Evolutionary conservation across 2,329 filamentous ascomycete genomes (phyloP).

Genomic region (Trematosphaeria pertusa): DNA sequence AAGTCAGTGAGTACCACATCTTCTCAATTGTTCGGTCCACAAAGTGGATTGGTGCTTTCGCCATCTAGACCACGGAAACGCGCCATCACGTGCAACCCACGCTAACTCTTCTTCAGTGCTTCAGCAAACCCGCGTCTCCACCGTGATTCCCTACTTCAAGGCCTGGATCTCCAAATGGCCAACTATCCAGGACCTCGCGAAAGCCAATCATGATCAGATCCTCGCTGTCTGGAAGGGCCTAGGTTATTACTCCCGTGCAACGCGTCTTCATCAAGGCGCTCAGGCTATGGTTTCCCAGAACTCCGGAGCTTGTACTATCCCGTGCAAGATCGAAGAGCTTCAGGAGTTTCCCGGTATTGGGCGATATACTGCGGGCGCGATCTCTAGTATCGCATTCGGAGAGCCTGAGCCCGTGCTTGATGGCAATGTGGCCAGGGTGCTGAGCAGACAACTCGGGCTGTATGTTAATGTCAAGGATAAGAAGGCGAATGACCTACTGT

Average conservation of each 20-base stretch:
- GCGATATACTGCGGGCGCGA: constrained; percentile 68
- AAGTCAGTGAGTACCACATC: constrained; percentile 58
- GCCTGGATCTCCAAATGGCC: constrained; percentile 68
- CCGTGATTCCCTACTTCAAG: constrained; percentile 69
- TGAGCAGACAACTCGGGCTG: constrained; percentile 67
- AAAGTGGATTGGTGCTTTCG: not conserved
- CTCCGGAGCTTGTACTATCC: constrained; percentile 57
- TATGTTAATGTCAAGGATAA: constrained; percentile 65
- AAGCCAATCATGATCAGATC: constrained; percentile 63
- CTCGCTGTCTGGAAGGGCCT: constrained; percentile 66
- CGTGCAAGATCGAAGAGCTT: constrained; percentile 54
- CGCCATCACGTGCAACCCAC: constrained; percentile 23
- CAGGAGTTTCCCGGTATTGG: constrained; percentile 66
- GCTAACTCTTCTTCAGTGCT: constrained; percentile 53
- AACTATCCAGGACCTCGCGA: constrained; percentile 63
- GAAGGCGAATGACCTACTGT: constrained; percentile 61
- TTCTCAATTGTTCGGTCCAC: not conserved
- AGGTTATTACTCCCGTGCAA: constrained; percentile 71
- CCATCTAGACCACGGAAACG: too few relatives aligned
- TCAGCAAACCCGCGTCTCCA: constrained; percentile 69
- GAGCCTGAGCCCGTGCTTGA: constrained; percentile 67
- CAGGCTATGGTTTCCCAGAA: constrained; percentile 54
- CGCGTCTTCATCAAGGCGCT: constrained; percentile 65
- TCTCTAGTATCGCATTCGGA: constrained; percentile 69
- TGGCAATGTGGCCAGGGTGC: constrained; percentile 67